Percentiles rank a stretch among this genome's conserved stretches.
phyloP scores from a whole-genome alignment of 2,329 filamentous ascomycete genomes.

The Karstenula rhodostoma region DNA sequence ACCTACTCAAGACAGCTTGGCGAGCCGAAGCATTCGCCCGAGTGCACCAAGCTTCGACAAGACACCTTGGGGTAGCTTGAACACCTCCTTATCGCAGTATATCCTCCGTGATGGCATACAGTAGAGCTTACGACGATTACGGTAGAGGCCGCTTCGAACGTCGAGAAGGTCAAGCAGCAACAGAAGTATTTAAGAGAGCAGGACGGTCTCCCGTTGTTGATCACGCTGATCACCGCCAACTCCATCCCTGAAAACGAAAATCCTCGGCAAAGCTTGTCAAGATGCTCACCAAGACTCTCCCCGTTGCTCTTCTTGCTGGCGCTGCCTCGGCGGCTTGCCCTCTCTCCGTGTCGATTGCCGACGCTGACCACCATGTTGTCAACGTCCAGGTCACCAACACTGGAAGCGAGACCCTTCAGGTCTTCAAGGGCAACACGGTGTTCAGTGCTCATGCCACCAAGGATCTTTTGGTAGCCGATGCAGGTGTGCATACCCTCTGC shows the following conservation, averaged over 20 bases:
- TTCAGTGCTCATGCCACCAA: constrained; percentile 26
- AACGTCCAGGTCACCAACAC: constrained; percentile 22
- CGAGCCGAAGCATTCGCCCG: constrained; percentile 20
- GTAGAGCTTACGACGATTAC: neutral
- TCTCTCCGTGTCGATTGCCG: constrained; percentile 18
- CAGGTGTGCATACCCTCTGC: constrained; percentile 11
- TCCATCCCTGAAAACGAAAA: neutral
- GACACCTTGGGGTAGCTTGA: constrained; percentile 16
- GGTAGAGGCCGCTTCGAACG: neutral
- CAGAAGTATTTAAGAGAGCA: constrained; percentile 11
- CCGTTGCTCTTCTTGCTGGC: constrained; percentile 20
- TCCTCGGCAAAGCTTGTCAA: constrained; percentile 6
- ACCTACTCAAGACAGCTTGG: constrained; percentile 21
- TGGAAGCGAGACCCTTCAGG: constrained; percentile 19
- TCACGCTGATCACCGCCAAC: constrained; percentile 3
- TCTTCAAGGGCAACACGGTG: constrained; percentile 27
- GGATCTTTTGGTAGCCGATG: constrained; percentile 23
- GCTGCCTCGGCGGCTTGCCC: constrained; percentile 23
- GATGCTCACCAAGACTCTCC: constrained; percentile 19
- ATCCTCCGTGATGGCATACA: constrained; percentile 13
- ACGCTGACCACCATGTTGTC: constrained; percentile 15
- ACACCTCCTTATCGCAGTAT: constrained; percentile 20
- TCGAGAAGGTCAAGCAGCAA: neutral
- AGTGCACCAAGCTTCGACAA: constrained; percentile 19
- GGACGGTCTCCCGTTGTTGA: neutral